These are phyloP conservation scores for Amauroascus niger DNA, from an alignment of 2,329 filamentous ascomycete genomes.

Conservation along the genomic window DNA sequence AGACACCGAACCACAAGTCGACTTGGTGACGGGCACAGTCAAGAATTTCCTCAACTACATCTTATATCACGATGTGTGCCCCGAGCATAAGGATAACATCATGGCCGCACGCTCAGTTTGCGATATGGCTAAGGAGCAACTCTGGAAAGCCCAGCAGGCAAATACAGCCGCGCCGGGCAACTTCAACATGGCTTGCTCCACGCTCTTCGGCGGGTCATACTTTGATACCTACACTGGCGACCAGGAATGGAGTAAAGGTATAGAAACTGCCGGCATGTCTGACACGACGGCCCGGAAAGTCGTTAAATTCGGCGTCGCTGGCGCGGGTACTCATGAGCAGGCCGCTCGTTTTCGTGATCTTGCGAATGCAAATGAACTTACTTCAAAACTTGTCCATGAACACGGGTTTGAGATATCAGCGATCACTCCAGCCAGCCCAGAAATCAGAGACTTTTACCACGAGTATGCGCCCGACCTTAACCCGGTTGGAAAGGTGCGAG, in stretches of 20 bases:
- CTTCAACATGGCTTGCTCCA: conserved; percentile 69
- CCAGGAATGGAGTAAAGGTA: conserved; percentile 32
- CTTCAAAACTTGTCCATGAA: conserved; percentile 41
- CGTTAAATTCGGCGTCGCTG: conserved; percentile 43
- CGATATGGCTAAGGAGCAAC: conserved; percentile 55
- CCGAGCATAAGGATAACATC: conserved; percentile 64
- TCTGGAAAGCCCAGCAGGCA: conserved; percentile 50
- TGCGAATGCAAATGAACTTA: conserved; percentile 28
- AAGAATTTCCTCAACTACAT: conserved; percentile 85
- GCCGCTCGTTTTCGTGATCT: conserved; percentile 32
- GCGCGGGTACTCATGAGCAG: conserved; percentile 36
- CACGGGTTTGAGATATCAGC: conserved; percentile 52
- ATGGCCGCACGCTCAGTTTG: conserved; percentile 57
- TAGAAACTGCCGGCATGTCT: conserved; percentile 33
- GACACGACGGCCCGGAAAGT: conserved; percentile 41
- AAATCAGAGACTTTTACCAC: conserved; percentile 42
- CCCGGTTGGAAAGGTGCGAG: conserved; percentile 46
- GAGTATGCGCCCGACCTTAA: conserved; percentile 36
- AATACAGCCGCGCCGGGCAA: conserved; percentile 55
- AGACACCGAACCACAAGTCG: conserved; percentile 45
- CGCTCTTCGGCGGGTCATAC: conserved; percentile 53
- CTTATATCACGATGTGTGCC: conserved; percentile 72
- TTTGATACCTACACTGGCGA: conserved; percentile 35
- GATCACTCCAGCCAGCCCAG: conserved; percentile 40
- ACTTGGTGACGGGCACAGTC: conserved; percentile 57